Evolutionary conservation across 2,329 filamentous ascomycete genomes (phyloP), one percentile per base, ranked within the genome.

Genomic region (Aspergillus viridinutans): DNA sequence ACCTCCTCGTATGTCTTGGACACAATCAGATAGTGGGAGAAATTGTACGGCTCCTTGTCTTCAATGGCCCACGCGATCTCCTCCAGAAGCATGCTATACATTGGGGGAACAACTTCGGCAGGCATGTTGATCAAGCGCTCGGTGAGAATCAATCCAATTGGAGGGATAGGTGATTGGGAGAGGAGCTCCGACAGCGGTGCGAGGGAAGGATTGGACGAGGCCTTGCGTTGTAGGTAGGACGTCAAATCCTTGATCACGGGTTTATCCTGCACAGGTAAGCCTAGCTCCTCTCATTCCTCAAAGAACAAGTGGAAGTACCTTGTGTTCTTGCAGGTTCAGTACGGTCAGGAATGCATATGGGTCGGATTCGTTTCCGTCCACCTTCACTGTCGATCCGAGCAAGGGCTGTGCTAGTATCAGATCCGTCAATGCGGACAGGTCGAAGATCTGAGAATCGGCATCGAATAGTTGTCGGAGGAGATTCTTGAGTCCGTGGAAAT

Each of bases 91-190:
- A 97, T 96, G 52, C 83, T 86, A 82, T 97, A 97, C 85, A 97
- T 89, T 3, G 94, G 93, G 29, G 94, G 93, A 14, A 92, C 86
- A 61, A 96, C 87, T 75, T 97, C 90, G 17, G 90, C 81, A n/a
- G 94, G 94, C 81, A 97, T 92, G 78, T 99, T 99, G 80, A 99
- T 92, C 67, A 97, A 81, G 23, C 93, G 86, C 75, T 99, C 94
- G 2, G 91, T 90, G n/a, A 99, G 81, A 28, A 99, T 83, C 17
- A 99, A 79, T 3, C 92, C 94, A 56, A 97, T 83, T 55, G 91
- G 86, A 0, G 78, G 73, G 55, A 82, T 78, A 21, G 77, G 75
- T 14, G 77, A 76, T 57, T 78, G 72, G 5, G 77, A 75, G 58
- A 91, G 74, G n/a, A 90, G 76, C n/a, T 80, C 72, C 0, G 81